These are phyloP conservation scores for Ustilaginoidea virens DNA, from an alignment of 2,329 filamentous ascomycete species.

Conservation along the genomic window DNA sequence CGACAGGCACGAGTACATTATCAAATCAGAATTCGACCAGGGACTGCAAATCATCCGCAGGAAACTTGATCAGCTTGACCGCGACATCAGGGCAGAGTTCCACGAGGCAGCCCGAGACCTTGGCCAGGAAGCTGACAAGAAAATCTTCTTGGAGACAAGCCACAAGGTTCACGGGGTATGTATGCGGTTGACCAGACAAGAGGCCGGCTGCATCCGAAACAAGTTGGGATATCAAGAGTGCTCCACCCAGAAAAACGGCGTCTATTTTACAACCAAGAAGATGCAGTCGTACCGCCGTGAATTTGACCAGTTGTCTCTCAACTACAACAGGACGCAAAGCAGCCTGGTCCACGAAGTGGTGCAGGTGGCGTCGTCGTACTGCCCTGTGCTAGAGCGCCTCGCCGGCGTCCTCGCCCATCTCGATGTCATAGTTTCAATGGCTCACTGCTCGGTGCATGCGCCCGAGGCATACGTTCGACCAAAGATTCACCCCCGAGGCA, in stretches of 20 bases:
- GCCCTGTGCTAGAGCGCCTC: slow-evolving; percentile 77
- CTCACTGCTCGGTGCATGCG: slow-evolving; percentile 84
- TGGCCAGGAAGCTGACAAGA: slow-evolving; percentile 89
- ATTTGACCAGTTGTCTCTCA: slow-evolving; percentile 84
- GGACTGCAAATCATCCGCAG: slow-evolving; percentile 73
- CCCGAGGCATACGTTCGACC: slow-evolving; percentile 84
- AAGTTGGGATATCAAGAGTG: slow-evolving; percentile 84
- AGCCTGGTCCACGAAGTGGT: slow-evolving; percentile 89
- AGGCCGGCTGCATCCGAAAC: slow-evolving; percentile 86
- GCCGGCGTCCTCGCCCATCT: slow-evolving; percentile 76
- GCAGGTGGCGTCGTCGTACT: slow-evolving; percentile 83
- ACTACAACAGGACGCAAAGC: slow-evolving; percentile 87
- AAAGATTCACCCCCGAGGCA: slow-evolving; percentile 75
- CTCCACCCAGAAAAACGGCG: slow-evolving; percentile 96
- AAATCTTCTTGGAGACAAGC: slow-evolving; percentile 82
- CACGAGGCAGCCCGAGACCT: slow-evolving; percentile 63
- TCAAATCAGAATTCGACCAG: slow-evolving; percentile 96
- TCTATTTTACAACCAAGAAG: slow-evolving; percentile 85
- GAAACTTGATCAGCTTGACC: slow-evolving; percentile 71
- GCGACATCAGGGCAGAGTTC: slow-evolving; percentile 76
- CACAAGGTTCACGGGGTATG: slow-evolving; percentile 95
- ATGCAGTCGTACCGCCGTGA: slow-evolving; percentile 73
- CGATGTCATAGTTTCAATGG: slow-evolving; percentile 88
- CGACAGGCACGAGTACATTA: slow-evolving; percentile 95
- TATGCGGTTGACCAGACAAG: slow-evolving; percentile 79